A percentile compares a stretch with the other conserved stretches of the same genome.
These are phyloP conservation scores for Hirschioporus abietinus DNA, from an alignment of 768 basidiomycete genomes.

Conservation along the genomic window DNA sequence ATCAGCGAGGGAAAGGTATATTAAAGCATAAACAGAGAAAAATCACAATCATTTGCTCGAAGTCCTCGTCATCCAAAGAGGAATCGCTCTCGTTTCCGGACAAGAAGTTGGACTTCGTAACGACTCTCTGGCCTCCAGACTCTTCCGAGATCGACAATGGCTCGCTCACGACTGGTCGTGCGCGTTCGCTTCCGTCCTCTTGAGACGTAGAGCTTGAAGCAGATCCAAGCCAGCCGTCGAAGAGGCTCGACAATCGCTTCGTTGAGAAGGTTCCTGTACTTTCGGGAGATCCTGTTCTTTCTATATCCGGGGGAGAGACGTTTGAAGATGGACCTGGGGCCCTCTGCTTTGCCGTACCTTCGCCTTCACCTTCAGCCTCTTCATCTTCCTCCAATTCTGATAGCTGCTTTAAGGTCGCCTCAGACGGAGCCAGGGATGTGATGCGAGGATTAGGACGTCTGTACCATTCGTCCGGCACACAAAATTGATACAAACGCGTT, in stretches of 20 bases:
- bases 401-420: slow-evolving; percentile 43
- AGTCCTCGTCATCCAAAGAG: slow-evolving; percentile 35
- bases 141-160: slow-evolving; percentile 53
- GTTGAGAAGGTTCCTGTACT: slow-evolving; percentile 53
- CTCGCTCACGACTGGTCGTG: slow-evolving; percentile 66
- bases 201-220: slow-evolving; percentile 10
- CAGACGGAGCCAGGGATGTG: slow-evolving; percentile 43
- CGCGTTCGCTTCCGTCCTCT: slow-evolving; percentile 9
- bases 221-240: slow-evolving; percentile 56
- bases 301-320: slow-evolving; percentile 11
- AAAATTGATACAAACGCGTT: slow-evolving; percentile 50
- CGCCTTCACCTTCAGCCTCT: slow-evolving; percentile 39
- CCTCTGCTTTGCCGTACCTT: slow-evolving; percentile 58
- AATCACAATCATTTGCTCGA: slow-evolving; percentile 69
- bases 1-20: slow-evolving; percentile 8
- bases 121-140: slow-evolving; percentile 26
- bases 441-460: slow-evolving; percentile 57
- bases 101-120: slow-evolving; percentile 17
- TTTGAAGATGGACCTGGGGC: slow-evolving; percentile 21
- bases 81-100: slow-evolving; percentile 24
- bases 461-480: slow-evolving; percentile 79
- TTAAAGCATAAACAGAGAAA: not conserved
- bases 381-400: slow-evolving; percentile 46
- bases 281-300: slow-evolving; percentile 30
- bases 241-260: slow-evolving; percentile 57